Conservation (phyloP, 2,329 filamentous ascomycete species). For the Phaeosphaeria sp. region DNA sequence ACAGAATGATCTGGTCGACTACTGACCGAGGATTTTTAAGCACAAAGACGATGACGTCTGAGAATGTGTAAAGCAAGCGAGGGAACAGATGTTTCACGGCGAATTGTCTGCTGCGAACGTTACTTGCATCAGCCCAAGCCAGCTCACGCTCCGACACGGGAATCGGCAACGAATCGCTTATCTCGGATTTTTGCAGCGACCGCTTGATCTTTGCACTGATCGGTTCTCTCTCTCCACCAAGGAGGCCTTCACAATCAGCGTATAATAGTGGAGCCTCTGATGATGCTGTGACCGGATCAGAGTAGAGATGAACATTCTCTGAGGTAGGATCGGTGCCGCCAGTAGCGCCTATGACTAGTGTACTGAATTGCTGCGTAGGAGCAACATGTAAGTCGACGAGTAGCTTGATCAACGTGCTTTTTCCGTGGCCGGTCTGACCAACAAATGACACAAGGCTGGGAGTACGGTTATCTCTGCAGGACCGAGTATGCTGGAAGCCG, state of each 20-base stretch:
- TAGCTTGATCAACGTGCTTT: slow-evolving; percentile 59
- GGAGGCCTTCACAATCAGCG: slow-evolving; percentile 61
- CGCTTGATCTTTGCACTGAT: slow-evolving; percentile 44
- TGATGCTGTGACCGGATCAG: slow-evolving; percentile 53
- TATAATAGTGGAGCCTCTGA: slow-evolving; percentile 54
- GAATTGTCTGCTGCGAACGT: slow-evolving; percentile 42
- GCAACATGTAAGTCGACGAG: slow-evolving; percentile 44
- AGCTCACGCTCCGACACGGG: slow-evolving; percentile 2
- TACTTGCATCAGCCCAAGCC: slow-evolving; percentile 18
- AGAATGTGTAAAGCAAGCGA: slow-evolving; percentile 52
- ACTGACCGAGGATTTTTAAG: slow-evolving; percentile 46
- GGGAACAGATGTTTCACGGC: slow-evolving; percentile 51
- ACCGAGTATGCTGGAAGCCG: background rate
- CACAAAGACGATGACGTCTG: slow-evolving; percentile 53
- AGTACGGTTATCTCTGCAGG: background rate
- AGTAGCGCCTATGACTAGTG: slow-evolving; percentile 16
- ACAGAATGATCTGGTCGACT: background rate
- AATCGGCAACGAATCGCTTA: background rate
- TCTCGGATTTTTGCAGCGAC: slow-evolving; percentile 42
- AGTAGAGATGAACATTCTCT: slow-evolving; percentile 53
- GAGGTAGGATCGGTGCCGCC: slow-evolving; percentile 20
- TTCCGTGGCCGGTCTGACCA: slow-evolving; percentile 55
- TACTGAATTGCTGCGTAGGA: slow-evolving; percentile 24
- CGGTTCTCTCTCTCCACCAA: slow-evolving; percentile 55
- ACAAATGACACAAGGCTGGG: slow-evolving; percentile 51